Conservation (phyloP, 108 stramenopile species). For the Skeletonema grethae region DNA sequence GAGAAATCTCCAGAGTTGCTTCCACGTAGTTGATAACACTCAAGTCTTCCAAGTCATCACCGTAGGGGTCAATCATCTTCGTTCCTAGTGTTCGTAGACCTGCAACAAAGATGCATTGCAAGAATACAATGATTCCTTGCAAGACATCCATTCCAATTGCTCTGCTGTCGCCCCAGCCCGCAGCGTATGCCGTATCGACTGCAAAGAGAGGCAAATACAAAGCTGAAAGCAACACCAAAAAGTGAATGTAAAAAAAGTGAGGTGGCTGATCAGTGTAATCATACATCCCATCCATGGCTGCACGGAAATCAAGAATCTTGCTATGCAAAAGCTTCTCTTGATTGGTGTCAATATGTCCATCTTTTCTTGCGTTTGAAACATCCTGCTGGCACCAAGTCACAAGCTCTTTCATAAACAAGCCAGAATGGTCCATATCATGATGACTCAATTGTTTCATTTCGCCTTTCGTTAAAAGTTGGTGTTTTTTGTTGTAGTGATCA, state of each 20-base stretch:
- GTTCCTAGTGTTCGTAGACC: slow-evolving; percentile 45
- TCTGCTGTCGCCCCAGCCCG: slow-evolving; percentile 43
- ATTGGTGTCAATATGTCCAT: slow-evolving; percentile 19
- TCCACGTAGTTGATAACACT: slow-evolving; percentile 49
- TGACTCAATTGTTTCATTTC: slow-evolving; percentile 39
- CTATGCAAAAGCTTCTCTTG: slow-evolving; percentile 12
- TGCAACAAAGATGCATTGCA: slow-evolving; percentile 47
- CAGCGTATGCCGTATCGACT: slow-evolving; percentile 17
- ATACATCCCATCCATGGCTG: slow-evolving; percentile 46
- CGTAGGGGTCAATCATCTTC: slow-evolving; percentile 50
- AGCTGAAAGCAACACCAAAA: slow-evolving; percentile 49
- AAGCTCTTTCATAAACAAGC: slow-evolving; percentile 28
- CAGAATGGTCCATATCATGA: slow-evolving; percentile 36
- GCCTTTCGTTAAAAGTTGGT: slow-evolving; percentile 34
- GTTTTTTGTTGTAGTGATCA: slow-evolving; percentile 31
- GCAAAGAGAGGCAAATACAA: slow-evolving; percentile 58
- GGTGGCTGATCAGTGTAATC: slow-evolving; percentile 50
- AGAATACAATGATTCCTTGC: slow-evolving; percentile 39
- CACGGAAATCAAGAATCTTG: slow-evolving; percentile 18
- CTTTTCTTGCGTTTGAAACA: neutral
- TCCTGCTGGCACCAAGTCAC: slow-evolving; percentile 26
- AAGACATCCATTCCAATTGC: slow-evolving; percentile 66
- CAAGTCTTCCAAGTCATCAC: slow-evolving; percentile 52
- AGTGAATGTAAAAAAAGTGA: slow-evolving; percentile 66
- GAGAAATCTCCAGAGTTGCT: slow-evolving; percentile 16